Evolutionary conservation across 2,329 filamentous ascomycete species (phyloP), one percentile per base, ranked within the genome.

Genomic region (Penicillium sp.): DNA sequence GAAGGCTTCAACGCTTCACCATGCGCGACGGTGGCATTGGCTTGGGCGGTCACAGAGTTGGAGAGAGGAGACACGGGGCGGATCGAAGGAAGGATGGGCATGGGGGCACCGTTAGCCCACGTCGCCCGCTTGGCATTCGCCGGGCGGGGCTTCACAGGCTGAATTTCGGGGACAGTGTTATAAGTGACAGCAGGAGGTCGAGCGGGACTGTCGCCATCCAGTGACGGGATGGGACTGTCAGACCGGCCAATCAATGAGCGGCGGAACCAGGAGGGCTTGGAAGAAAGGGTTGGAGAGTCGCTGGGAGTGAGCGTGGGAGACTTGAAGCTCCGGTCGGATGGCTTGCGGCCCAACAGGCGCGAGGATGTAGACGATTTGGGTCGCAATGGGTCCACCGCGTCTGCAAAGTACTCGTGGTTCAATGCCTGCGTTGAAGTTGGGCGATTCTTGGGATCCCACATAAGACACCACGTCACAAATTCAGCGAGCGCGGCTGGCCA

Each of bases 401-500:
- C 95, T 37, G 84, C 78, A 71, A 99, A 99, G 78, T 96, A 99
- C 68, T 97, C 94, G 76, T 99, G 95, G 42, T 91, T 90, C 67
- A 99, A 81, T n/a, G 95, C 94, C 77, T 99, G 93, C 0, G 90
- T 88, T 1, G 94, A 97, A 4, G 93, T 98, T 48, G 95, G 95
- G 62, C 95, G 86, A 72, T 82, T 88, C 81, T 93, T 96, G 11
- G 95, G 95, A 77, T 99, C 95, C 95, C 95, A 99, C 91, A 98
- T 95, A 67, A 99, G 79, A 78, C 95, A 99, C 93, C 93, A 97
- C 16, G 95, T 99, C 61, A 99, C 95, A 73, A 99, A 98, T 61
- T 96, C 87, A 71, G 89, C 90, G 58, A 99, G 84, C 22, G 92
- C 89, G 1, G 89, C 80, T 6, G 95, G 95, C 95, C 95, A 99